Base-by-base conservation (phyloP, 1,284 basidiomycete species). In the Ganoderma resinaceum region DNA sequence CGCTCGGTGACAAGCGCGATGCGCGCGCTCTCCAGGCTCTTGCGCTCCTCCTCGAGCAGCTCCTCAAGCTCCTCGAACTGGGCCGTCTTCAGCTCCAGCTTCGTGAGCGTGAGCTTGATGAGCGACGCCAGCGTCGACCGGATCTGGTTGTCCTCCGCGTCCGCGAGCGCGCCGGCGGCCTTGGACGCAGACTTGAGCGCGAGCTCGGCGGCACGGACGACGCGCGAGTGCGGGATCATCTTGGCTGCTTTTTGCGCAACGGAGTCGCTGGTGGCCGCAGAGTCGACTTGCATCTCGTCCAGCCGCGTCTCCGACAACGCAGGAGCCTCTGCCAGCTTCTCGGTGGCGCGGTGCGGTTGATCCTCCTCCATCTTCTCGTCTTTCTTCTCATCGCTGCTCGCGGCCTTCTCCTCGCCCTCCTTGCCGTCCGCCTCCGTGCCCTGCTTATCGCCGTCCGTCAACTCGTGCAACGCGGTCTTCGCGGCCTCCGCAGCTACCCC, bases 401-500 rank as follows among this genome's bases (percentile, higher is more conserved):
- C 76, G 49, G 75, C 74, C 62, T 76, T 78, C 61, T 72, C 66
- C 8, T 70, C 74, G 29, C 73, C 73, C 23, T 82, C 77, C 43
- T 76, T 75, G 60, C 79, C 71, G 46, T 75, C 74, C 35, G 80
- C 81, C 20, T 78, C 79, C 52, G 78, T 80, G 37, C 78, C 81
- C 63, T 82, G 81, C 66, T 82, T 82, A 66, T 85, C 84, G 57
- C 87, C 88, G 72, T 87, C 86, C 66, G 91, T 92, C 59, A 97
- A 83, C 58, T 92, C 91, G 68, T 91, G 94, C 60, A 99, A 82
- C 0, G 96, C 96, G 7, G 92, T 92, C 80, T 97, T 97, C 11
- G 97, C 96, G 0, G 96, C 97, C 66, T 97, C 96, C 0, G 95
- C 94, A 0, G 97, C 97, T 5, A 98, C 93, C 0, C 93, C 92